Evolutionary conservation across 306 rosid genomes (phyloP).

Genomic region (Nissolia schottii): DNA sequence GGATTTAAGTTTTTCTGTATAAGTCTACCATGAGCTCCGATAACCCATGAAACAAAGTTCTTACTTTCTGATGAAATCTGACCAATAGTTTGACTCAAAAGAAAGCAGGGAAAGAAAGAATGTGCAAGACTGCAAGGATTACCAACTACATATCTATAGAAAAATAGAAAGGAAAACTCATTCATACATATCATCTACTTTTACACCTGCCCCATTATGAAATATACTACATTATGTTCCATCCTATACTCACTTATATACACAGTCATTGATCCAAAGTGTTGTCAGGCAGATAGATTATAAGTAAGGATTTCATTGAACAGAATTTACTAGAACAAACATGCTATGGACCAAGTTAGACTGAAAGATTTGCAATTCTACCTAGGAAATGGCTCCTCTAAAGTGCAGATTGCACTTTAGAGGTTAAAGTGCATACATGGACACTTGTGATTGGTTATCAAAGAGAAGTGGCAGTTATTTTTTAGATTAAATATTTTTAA

Average conservation of each 20-base stretch:
- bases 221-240: not conserved
- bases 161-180: not conserved
- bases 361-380: not conserved
- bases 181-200: conserved; percentile 1
- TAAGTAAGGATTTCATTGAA: not conserved
- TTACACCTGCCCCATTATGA: not conserved
- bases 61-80: not conserved
- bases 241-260: not conserved
- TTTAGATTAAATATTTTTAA: no score
- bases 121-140: not conserved
- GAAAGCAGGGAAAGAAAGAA: not conserved
- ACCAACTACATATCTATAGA: not conserved
- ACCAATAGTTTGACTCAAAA: conserved; percentile 14
- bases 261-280: not conserved
- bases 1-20: not conserved
- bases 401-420: no score
- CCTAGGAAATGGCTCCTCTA: no score
- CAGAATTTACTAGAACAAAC: conserved; percentile 6
- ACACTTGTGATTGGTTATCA: no score
- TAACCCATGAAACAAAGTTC: conserved; percentile 11
- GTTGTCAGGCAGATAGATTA: not conserved
- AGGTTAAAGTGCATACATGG: no score
- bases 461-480: no score
- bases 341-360: conserved; percentile 3
- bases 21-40: not conserved